Conservation (phyloP, 352 stramenopile species). For the Phytophthora hibernalis region DNA sequence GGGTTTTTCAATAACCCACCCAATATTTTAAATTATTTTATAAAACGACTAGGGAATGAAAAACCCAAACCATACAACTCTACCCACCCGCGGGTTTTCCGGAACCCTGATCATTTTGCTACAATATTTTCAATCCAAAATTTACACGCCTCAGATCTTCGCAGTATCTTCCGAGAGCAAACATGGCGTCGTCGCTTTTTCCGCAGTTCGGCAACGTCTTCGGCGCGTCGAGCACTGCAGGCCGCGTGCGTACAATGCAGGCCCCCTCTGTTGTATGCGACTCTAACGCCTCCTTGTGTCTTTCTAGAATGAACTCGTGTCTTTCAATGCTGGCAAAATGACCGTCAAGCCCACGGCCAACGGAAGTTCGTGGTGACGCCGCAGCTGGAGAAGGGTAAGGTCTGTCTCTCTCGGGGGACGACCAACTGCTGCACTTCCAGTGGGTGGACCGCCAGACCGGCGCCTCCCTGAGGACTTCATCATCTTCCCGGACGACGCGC, state of each 20-base stretch:
- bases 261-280: not conserved
- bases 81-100: too few relatives aligned
- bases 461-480: conserved; percentile 91
- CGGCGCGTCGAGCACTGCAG: conserved; percentile 57
- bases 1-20: too few relatives aligned
- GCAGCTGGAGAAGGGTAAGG: conserved; percentile 92
- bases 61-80: too few relatives aligned
- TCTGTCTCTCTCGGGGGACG: conserved; percentile 86
- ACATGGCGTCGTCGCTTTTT: conserved; percentile 76
- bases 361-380: conserved; percentile 91
- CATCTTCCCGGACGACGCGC: conserved; percentile 92
- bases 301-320: conserved; percentile 82
- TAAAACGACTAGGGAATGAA: too few relatives aligned
- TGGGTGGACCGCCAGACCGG: conserved; percentile 92
- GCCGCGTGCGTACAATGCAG: conserved; percentile 48
- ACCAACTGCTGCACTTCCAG: conserved; percentile 93
- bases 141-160: too few relatives aligned
- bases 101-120: too few relatives aligned
- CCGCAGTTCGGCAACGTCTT: conserved; percentile 87
- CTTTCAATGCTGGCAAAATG: conserved; percentile 94
- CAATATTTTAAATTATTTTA: too few relatives aligned
- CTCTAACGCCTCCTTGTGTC: not conserved
- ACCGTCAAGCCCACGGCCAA: conserved; percentile 69
- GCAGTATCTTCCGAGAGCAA: conserved; percentile 27
- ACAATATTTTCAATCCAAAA: too few relatives aligned